Evolutionary conservation across 2,329 filamentous ascomycete genomes (phyloP), one percentile per base, ranked within the genome.

Genomic region (Pseudogymnoascus verrucosus): DNA sequence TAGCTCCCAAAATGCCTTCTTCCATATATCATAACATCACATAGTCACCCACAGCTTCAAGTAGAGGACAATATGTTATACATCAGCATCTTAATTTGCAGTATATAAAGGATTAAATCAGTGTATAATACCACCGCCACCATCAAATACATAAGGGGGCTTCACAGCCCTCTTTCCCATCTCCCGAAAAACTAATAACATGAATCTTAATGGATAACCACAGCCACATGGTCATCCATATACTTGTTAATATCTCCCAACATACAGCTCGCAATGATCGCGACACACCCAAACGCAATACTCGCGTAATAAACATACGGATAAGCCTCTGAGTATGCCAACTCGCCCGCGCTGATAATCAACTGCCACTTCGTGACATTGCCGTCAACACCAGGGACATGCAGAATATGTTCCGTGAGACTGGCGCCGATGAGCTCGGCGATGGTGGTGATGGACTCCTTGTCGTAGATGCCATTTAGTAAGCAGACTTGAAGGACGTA

Each of bases 261-360:
- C 66, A 87, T 84, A 63, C 81, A 76, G 63, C 82, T 80, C 0
- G 84, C 78, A n/a, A 86, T 61, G 59, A 87, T 82, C 4, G 80
- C 79, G 0, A 85, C 70, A 0, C 66, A 77, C 0, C 86, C 86
- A 71, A 88, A 88, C 0, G 80, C 84, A 70, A 88, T 85, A 70
- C 82, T 86, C 26, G 78, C 78, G 71, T 84, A 83, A 70, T 87
- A 89, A 3, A 86, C 84, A 69, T 78, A 86, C 57, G 81, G 80
- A 67, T 88, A 89, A 8, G 80, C 80, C 60, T 81, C 76, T 0
- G 84, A 78, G 71, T 80, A 88, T 0, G 84, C 82, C 4, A 54
- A 6, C 61, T 81, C 69, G 0, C 84, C 82, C 0, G 83, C 82
- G 2, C 70, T 68, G 0, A 88, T 78, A n/a, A 88, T 77, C 64